Conservation (phyloP, 495 filamentous ascomycete species). For the Terfezia boudieri region DNA sequence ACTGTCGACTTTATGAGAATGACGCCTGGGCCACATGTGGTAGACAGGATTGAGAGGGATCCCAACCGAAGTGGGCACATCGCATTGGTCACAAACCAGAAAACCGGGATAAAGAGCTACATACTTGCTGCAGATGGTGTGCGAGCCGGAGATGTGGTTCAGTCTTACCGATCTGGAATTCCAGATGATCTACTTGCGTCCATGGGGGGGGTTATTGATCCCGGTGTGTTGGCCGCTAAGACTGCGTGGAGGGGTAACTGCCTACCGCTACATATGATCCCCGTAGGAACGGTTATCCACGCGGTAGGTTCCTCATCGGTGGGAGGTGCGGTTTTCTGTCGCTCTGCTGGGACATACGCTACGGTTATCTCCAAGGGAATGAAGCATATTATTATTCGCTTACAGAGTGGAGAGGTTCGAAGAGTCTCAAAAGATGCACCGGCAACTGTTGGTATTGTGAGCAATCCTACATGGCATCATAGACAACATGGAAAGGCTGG, state of each 20-base stretch:
- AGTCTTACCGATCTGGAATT: conserved; percentile 77
- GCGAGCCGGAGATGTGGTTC: conserved; percentile 71
- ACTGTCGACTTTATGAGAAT: conserved; percentile 67
- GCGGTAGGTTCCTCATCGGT: conserved; percentile 57
- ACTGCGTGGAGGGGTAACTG: conserved; percentile 92
- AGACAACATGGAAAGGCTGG: conserved; percentile 85
- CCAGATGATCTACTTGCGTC: conserved; percentile 60
- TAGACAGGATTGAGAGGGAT: conserved; percentile 91
- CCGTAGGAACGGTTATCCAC: conserved; percentile 72
- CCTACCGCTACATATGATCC: conserved; percentile 81
- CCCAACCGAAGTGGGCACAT: conserved; percentile 86
- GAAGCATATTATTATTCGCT: conserved; percentile 51
- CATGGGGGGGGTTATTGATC: conserved; percentile 80
- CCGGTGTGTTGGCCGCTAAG: conserved; percentile 80
- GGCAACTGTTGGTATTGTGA: conserved; percentile 78
- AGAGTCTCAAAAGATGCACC: conserved; percentile 76
- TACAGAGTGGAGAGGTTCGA: conserved; percentile 81
- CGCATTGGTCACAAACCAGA: conserved; percentile 54
- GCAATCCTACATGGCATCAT: conserved; percentile 79
- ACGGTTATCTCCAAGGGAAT: conserved; percentile 65
- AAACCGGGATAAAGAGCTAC: conserved; percentile 50
- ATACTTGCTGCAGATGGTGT: conserved; percentile 84
- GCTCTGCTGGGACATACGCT: conserved; percentile 79
- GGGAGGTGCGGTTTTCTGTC: conserved; percentile 67
- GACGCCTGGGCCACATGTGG: conserved; percentile 53